Base-by-base conservation (phyloP, 2,329 filamentous ascomycete genomes). In the Hypoxylon sp. region DNA sequence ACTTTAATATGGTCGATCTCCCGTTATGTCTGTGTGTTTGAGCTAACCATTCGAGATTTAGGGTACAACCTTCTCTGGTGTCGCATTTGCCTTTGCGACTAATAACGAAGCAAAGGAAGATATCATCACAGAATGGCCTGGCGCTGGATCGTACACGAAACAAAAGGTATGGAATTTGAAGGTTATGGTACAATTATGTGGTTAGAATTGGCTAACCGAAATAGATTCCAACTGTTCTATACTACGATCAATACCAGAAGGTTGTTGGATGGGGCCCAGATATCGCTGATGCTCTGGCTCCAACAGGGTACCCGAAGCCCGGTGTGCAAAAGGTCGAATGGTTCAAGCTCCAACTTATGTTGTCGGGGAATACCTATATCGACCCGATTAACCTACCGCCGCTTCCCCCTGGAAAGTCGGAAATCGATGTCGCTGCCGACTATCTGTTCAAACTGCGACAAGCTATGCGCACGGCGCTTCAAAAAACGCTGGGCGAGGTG, bases 261-360 rank as follows among this genome's bases (percentile, higher is more conserved):
- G 96, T 99, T 52, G 96, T 98, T n/a, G 96, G 96, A 75, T 99
- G 96, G 96, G 96, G 96, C 69, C 94, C 95, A 63, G 96, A 99
- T 85, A 98, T 98, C 75, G 93, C 96, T 67, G 95, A 98, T 82
- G 96, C 96, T 71, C 88, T 98, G 72, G 95, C 96, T 58, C 96
- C 96, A 30, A 98, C 96, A 43, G 96, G 96, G 70, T 98, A 98
- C 80, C 96, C 96, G 74, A 98, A 98, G 85, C 93, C 93, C 34
- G 95, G 95, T 71, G 95, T 99, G 74, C 96, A 98, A 82, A 98
- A 98, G 84, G 95, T 98, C 23, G 96, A 98, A 83, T 99, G 96
- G 96, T 98, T 99, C 88, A 98, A 98, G 86, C 88, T 99, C 73
- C 96, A 99, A 83, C 89, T 99, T 63, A 98, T 98, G 96, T 87